These are phyloP conservation scores for Amanita rubescens DNA, from an alignment of 768 basidiomycete species.

Conservation along the genomic window DNA sequence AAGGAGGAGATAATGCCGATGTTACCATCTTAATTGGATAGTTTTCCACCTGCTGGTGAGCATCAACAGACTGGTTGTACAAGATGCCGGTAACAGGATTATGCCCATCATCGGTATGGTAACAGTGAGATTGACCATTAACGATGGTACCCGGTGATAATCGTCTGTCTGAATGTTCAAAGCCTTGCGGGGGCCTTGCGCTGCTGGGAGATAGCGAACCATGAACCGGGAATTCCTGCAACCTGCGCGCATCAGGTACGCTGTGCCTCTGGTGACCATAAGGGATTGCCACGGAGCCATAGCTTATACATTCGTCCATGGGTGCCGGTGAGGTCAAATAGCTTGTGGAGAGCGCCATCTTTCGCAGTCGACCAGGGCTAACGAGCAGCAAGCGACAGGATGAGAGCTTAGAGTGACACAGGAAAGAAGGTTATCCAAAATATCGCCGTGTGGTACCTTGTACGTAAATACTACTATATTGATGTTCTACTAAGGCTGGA, in stretches of 20 bases:
- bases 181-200: neutral
- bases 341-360: neutral
- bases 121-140: neutral
- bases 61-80: neutral
- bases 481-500: no score
- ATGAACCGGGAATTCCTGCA: neutral
- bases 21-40: conserved; percentile 3
- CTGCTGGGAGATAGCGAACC: neutral
- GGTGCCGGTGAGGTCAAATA: neutral
- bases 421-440: conserved; percentile 7
- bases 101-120: neutral
- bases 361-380: neutral
- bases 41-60: neutral
- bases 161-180: no score
- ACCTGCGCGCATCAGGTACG: neutral
- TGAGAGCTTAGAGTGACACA: neutral
- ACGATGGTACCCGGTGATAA: conserved; percentile 1
- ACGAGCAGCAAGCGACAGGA: neutral
- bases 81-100: neutral
- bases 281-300: neutral
- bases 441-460: conserved; percentile 3
- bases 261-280: neutral
- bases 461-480: neutral
- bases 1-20: neutral
- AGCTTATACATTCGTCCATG: neutral